A percentile compares a stretch with the other conserved stretches of the same genome.
These are phyloP conservation scores for Stemphylium vesicarium DNA, from an alignment of 2,329 filamentous ascomycete genomes.

Conservation along the genomic window DNA sequence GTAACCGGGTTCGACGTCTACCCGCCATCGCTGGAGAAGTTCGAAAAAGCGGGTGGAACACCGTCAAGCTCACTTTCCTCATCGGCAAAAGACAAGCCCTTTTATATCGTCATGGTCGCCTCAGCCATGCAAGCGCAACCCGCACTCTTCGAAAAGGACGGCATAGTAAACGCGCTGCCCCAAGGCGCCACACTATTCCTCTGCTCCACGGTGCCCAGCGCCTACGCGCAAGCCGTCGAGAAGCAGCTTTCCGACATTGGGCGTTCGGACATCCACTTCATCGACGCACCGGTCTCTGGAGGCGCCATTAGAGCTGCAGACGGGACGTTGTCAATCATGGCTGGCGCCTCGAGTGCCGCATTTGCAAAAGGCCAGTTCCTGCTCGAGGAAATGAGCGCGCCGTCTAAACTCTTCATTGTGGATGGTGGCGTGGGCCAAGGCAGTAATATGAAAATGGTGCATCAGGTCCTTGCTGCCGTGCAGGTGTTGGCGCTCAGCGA, in stretches of 20 bases:
- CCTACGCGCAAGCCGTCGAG: constrained; percentile 67
- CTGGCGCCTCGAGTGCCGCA: constrained; percentile 64
- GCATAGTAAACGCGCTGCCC: constrained; percentile 59
- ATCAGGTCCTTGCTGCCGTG: constrained; percentile 64
- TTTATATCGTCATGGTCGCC: constrained; percentile 77
- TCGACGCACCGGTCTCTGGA: constrained; percentile 76
- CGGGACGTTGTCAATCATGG: constrained; percentile 79
- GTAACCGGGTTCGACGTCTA: constrained; percentile 77
- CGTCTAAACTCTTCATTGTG: constrained; percentile 63
- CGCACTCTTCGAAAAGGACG: constrained; percentile 67
- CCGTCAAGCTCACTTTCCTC: constrained; percentile 66
- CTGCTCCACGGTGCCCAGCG: constrained; percentile 73
- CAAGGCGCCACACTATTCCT: constrained; percentile 67
- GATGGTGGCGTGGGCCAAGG: constrained; percentile 60
- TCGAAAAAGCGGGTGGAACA: constrained; percentile 67
- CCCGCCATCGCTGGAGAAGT: constrained; percentile 69
- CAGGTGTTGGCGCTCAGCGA: constrained; percentile 64
- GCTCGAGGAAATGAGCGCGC: constrained; percentile 68
- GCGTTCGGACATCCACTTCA: constrained; percentile 68
- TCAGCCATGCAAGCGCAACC: constrained; percentile 71
- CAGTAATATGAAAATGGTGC: constrained; percentile 64
- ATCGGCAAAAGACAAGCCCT: constrained; percentile 64
- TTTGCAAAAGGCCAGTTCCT: constrained; percentile 64
- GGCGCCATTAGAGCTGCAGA: constrained; percentile 71
- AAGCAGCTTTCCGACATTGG: constrained; percentile 62